Conservation (phyloP, 352 stramenopile genomes). For the Phytophthora pistaciae region DNA sequence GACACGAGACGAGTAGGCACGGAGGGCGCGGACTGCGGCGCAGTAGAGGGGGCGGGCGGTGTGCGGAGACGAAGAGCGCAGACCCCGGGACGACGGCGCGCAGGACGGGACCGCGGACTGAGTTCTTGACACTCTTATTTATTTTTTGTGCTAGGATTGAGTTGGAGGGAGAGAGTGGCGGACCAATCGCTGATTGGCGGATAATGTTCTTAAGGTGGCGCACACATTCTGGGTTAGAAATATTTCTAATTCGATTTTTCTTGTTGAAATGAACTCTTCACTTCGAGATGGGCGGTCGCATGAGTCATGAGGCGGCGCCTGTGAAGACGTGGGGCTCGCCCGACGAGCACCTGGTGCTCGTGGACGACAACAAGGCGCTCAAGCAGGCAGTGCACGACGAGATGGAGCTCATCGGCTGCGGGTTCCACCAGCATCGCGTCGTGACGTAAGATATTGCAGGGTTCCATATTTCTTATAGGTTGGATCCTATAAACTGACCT, state of each 20-base stretch:
- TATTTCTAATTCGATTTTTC: neutral
- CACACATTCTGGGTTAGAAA: neutral
- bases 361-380: constrained; percentile 69
- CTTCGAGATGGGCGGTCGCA: constrained; percentile 21
- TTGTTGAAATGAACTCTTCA: neutral
- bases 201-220: neutral
- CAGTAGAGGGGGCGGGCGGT: neutral
- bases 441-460: constrained; percentile 54
- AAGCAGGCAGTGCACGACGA: constrained; percentile 79
- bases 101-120: constrained; percentile 5
- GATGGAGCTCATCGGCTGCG: constrained; percentile 80
- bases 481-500: constrained; percentile 18
- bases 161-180: constrained; percentile 6
- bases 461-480: constrained; percentile 30
- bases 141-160: neutral
- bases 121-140: constrained; percentile 13
- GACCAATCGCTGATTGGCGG: constrained; percentile 5
- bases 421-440: constrained; percentile 74
- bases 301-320: constrained; percentile 18
- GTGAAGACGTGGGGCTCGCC: constrained; percentile 38
- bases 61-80: constrained; percentile 11
- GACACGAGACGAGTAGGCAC: constrained; percentile 23
- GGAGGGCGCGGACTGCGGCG: constrained; percentile 2
- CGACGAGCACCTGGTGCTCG: constrained; percentile 35
- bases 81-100: constrained; percentile 7